Evolutionary conservation across 1,284 basidiomycete species (phyloP), one percentile per base, ranked within the genome.

Genomic region (Cutaneotrichosporon cutaneum): DNA sequence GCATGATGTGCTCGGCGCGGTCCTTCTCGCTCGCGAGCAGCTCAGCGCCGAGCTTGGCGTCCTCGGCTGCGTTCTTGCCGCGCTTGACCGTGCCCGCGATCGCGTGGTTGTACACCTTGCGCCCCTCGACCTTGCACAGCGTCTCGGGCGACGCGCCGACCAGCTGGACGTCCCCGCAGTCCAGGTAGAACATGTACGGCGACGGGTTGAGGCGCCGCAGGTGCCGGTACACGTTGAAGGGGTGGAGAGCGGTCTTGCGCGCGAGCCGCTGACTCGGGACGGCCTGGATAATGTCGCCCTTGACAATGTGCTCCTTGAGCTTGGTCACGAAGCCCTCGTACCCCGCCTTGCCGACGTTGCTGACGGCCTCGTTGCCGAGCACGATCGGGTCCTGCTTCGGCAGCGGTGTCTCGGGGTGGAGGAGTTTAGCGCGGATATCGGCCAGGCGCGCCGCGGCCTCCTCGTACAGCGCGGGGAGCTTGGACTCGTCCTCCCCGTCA

Each of bases 131-230:
- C 79, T 95, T 97, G 82, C 96, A 99, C 14, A 99, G 82, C 18
- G 95, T 98, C 81, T 99, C 96, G 0, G 96, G 96, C 69, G 92
- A 95, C 0, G 96, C 96, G 11, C 96, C 96, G 16, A 99, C 94
- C 35, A 99, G 83, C 78, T 98, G 93, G 11, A 93, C 78, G 61
- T 92, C 92, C 9, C 92, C 91, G 70, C 92, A 94, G 72, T 99
- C 92, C 67, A 99, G 80, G 78, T 95, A 99, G 81, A 96, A 99
- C 95, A 97, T 99, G 81, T 99, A 99, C 6, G 96, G 96, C 59
- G 91, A 94, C 0, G 96, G 96, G 75, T 99, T 99, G 65, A 98
- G 85, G 71, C 94, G 89, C 54, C 96, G 87, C 51, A 99, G 83
- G 62, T 93, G 90, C 26, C 96, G 85, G 78, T 94, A 97, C 14